Percentiles rank a stretch among this genome's conserved stretches.
Conservation (phyloP, 2,329 filamentous ascomycete genomes). For the Parafenestella ontariensis region DNA sequence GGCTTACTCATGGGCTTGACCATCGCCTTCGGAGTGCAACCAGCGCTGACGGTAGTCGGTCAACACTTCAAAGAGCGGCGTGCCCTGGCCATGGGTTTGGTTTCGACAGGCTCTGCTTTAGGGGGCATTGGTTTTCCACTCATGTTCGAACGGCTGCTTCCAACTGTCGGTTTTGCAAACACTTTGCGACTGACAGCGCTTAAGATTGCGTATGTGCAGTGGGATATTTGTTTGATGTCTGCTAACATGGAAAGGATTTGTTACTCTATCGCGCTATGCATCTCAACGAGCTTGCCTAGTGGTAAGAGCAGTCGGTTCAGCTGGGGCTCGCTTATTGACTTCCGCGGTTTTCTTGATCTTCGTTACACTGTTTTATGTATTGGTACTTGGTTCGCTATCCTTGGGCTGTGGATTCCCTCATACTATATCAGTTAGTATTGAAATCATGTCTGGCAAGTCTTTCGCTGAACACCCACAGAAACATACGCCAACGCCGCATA, state of each 20-base stretch:
- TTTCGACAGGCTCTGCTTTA: conserved; percentile 50
- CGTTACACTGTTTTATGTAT: conserved; percentile 40
- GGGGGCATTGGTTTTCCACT: conserved; percentile 64
- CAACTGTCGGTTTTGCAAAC: conserved; percentile 66
- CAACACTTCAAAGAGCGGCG: conserved; percentile 55
- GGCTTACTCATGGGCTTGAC: conserved; percentile 55
- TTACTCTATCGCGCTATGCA: conserved; percentile 50
- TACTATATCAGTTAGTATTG: conserved; percentile 47
- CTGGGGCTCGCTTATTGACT: conserved; percentile 40
- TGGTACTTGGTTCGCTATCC: conserved; percentile 37
- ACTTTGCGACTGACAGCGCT: conserved; percentile 68
- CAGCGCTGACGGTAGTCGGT: conserved; percentile 49
- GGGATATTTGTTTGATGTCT: conserved; percentile 57
- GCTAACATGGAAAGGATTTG: conserved; percentile 58
- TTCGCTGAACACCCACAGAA: conserved; percentile 56
- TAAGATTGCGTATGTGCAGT: conserved; percentile 37
- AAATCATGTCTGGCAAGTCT: no score
- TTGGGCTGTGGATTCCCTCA: conserved; percentile 40
- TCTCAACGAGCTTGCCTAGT: conserved; percentile 35
- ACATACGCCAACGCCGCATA: conserved; percentile 66
- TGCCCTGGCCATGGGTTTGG: conserved; percentile 53
- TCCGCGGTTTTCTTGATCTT: conserved; percentile 41
- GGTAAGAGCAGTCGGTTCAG: conserved; percentile 22
- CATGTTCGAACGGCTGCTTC: conserved; percentile 62
- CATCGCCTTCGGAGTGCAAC: conserved; percentile 51